Evolutionary conservation across 2,329 filamentous ascomycete species (phyloP).

Genomic region (Xylaria polymorpha): DNA sequence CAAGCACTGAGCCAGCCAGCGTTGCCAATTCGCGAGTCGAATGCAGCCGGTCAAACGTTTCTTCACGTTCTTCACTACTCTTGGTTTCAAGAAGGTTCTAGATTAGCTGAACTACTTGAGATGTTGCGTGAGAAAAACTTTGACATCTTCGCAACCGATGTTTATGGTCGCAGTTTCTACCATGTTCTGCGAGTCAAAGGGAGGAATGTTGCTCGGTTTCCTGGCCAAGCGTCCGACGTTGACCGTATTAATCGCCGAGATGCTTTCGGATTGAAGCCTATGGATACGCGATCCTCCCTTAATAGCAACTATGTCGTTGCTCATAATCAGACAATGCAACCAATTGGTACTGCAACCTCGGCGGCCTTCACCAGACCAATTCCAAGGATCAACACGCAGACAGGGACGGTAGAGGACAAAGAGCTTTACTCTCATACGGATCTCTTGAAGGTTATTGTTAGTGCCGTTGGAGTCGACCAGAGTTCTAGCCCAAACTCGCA

Average conservation of each 20-base stretch:
- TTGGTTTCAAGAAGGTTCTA: conserved; percentile 46
- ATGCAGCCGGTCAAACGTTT: conserved; percentile 49
- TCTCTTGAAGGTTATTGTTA: conserved; percentile 54
- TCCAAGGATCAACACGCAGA: conserved; percentile 42
- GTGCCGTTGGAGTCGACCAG: conserved; percentile 44
- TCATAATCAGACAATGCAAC: conserved; percentile 24
- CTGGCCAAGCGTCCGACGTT: conserved; percentile 46
- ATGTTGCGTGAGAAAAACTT: conserved; percentile 40
- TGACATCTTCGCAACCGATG: conserved; percentile 46
- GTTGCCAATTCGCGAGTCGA: conserved; percentile 46
- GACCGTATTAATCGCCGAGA: conserved; percentile 57
- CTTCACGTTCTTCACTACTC: conserved; percentile 50
- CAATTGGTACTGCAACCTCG: conserved; percentile 30
- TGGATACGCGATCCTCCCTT: conserved; percentile 36
- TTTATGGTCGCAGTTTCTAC: conserved; percentile 50
- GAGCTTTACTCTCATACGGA: conserved; percentile 48
- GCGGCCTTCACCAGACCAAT: conserved; percentile 21
- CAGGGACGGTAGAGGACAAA: conserved; percentile 39
- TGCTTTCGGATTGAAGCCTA: conserved; percentile 56
- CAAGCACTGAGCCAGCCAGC: conserved; percentile 36
- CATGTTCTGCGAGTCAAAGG: conserved; percentile 49
- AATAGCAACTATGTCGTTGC: conserved; percentile 8
- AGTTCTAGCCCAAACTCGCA: conserved; percentile 45
- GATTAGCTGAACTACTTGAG: conserved; percentile 42
- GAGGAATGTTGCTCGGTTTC: conserved; percentile 38